A percentile compares a stretch with the other conserved stretches of the same genome.
Evolutionary conservation across 352 stramenopile species (phyloP).

Genomic region (Phytophthora fragariae): DNA sequence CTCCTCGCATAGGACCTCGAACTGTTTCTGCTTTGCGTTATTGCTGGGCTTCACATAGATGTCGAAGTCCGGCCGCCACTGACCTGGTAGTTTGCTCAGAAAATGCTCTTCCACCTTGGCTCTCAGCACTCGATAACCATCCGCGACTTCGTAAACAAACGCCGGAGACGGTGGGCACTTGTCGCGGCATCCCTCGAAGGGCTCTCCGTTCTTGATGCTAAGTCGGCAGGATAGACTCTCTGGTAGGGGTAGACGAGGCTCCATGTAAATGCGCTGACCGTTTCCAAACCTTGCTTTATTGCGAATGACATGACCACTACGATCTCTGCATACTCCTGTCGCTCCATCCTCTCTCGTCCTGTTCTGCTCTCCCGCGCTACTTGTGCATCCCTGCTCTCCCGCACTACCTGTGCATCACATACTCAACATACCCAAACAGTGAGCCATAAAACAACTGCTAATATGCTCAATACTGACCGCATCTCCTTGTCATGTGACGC

Average conservation of each 20-base stretch:
- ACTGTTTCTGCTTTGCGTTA: constrained; percentile 17
- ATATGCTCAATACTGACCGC: no score
- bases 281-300: not conserved
- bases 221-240: constrained; percentile 12
- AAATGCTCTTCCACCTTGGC: constrained; percentile 16
- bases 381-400: no score
- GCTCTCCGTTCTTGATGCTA: constrained; percentile 16
- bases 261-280: not conserved
- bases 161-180: constrained; percentile 8
- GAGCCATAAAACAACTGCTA: no score
- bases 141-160: constrained; percentile 10
- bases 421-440: no score
- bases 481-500: no score
- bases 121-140: constrained; percentile 3
- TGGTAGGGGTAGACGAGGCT: not conserved
- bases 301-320: not conserved
- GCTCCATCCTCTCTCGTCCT: no score
- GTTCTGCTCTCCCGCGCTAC: no score
- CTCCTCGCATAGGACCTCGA: constrained; percentile 4
- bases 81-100: constrained; percentile 4
- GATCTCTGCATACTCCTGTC: no score
- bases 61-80: constrained; percentile 9
- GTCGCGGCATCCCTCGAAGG: constrained; percentile 2
- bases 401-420: no score
- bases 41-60: constrained; percentile 18